A percentile compares a stretch with the other conserved stretches of the same genome.
phyloP scores from a whole-genome alignment of 495 filamentous ascomycete species.

The Penicillium taxi region DNA sequence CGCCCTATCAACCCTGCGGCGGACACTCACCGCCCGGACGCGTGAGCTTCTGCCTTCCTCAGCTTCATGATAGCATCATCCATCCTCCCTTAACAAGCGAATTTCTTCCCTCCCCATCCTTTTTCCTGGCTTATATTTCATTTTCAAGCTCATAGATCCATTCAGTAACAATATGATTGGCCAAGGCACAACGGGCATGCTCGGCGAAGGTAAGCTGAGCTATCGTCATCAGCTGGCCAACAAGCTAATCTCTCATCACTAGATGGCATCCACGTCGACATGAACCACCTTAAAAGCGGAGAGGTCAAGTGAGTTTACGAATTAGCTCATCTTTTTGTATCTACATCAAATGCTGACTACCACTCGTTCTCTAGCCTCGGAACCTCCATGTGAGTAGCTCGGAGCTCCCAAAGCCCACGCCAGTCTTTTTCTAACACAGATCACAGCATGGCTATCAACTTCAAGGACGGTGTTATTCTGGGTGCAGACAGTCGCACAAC shows the following conservation, averaged over 20 bases:
- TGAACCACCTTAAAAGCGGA: slow-evolving; percentile 88
- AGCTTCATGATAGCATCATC: slow-evolving; percentile 24
- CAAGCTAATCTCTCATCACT: no score
- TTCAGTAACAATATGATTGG: slow-evolving; percentile 28
- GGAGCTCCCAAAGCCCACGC: slow-evolving; percentile 14
- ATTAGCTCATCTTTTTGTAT: background rate
- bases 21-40: slow-evolving; percentile 33
- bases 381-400: slow-evolving; percentile 81
- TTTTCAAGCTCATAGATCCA: background rate
- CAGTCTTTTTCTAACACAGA: slow-evolving; percentile 12
- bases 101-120: slow-evolving; percentile 5
- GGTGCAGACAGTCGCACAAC: slow-evolving; percentile 96
- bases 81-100: slow-evolving; percentile 10
- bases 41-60: slow-evolving; percentile 33
- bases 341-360: slow-evolving; percentile 20
- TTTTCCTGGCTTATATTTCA: slow-evolving; percentile 2
- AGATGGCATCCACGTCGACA: slow-evolving; percentile 99
- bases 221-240: no score
- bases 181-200: slow-evolving; percentile 54
- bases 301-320: slow-evolving; percentile 71
- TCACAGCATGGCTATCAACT: slow-evolving; percentile 70
- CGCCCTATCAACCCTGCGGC: slow-evolving; percentile 17
- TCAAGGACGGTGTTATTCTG: slow-evolving; percentile 93
- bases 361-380: slow-evolving; percentile 56
- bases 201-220: slow-evolving; percentile 58